Percentiles rank a stretch among this genome's conserved stretches.
phyloP scores from a whole-genome alignment of 2,329 filamentous ascomycete genomes.

The Aspergillus japonicus region DNA sequence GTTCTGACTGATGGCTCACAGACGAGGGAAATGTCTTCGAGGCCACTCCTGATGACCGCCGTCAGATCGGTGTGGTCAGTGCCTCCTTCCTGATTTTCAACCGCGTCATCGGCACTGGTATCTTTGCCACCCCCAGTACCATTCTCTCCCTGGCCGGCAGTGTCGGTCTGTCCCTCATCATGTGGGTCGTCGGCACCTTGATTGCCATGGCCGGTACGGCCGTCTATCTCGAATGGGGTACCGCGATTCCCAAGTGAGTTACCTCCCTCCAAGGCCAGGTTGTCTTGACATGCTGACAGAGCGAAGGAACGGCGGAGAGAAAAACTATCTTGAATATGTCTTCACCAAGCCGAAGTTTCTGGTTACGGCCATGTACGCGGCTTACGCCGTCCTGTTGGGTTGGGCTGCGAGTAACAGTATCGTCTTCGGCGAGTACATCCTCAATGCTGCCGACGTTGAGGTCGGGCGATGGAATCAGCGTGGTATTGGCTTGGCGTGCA shows the following conservation, averaged over 20 bases:
- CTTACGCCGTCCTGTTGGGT: constrained; percentile 52
- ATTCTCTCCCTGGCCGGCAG: constrained; percentile 48
- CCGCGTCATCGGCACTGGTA: constrained; percentile 51
- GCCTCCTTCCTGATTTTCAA: constrained; percentile 51
- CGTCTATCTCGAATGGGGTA: constrained; percentile 52
- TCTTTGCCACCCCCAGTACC: constrained; percentile 50
- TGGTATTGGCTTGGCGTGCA: constrained; percentile 48
- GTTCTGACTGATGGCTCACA: constrained; percentile 17
- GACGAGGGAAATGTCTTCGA: constrained; percentile 40
- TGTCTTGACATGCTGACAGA: constrained; percentile 8
- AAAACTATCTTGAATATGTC: constrained; percentile 56
- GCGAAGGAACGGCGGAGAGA: constrained; percentile 52
- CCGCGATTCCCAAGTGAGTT: constrained; percentile 46
- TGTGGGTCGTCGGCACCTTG: constrained; percentile 51
- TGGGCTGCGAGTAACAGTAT: constrained; percentile 55
- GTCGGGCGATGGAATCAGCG: constrained; percentile 52
- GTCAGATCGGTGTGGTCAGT: constrained; percentile 42
- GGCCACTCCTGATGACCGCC: constrained; percentile 35
- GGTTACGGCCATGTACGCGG: constrained; percentile 55
- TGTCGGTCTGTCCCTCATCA: constrained; percentile 48
- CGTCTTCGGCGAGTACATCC: constrained; percentile 53
- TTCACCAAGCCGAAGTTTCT: constrained; percentile 53
- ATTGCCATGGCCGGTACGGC: constrained; percentile 48
- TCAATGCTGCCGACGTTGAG: constrained; percentile 46
- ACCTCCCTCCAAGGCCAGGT: neutral